phyloP scores from a whole-genome alignment of 495 filamentous ascomycete genomes.

The Apodospora peruviana region DNA sequence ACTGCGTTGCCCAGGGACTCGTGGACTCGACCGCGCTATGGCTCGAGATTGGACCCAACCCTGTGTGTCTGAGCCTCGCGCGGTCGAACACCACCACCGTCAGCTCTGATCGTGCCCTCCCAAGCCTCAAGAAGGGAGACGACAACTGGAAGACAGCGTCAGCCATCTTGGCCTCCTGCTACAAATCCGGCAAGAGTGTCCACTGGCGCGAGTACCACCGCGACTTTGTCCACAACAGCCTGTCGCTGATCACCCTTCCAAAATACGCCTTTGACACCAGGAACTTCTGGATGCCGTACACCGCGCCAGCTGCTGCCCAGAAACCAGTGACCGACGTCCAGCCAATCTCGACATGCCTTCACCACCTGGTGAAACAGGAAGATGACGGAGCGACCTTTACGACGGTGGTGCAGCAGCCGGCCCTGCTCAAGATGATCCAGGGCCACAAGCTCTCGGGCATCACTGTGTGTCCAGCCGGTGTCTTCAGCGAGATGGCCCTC shows the following conservation, averaged over 20 bases:
- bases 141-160: conserved; percentile 3
- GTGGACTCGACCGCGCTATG: neutral
- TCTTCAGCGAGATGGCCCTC: conserved; percentile 63
- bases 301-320: conserved; percentile 37
- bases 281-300: conserved; percentile 73
- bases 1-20: neutral
- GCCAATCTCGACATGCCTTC: conserved; percentile 31
- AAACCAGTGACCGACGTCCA: conserved; percentile 40
- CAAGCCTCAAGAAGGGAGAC: conserved; percentile 4
- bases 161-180: neutral
- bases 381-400: conserved; percentile 39
- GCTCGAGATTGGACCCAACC: conserved; percentile 8
- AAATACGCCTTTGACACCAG: conserved; percentile 70
- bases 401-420: conserved; percentile 48
- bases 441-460: conserved; percentile 59
- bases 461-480: conserved; percentile 34
- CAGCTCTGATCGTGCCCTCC: neutral
- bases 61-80: conserved; percentile 1
- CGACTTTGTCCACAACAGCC: neutral
- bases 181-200: conserved; percentile 2
- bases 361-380: conserved; percentile 41
- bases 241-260: conserved; percentile 54
- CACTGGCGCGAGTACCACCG: conserved; percentile 7
- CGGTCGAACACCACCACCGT: neutral
- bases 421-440: conserved; percentile 47